Base-by-base conservation (phyloP, 2,329 filamentous ascomycete species). In the Aschersonia sp. region DNA sequence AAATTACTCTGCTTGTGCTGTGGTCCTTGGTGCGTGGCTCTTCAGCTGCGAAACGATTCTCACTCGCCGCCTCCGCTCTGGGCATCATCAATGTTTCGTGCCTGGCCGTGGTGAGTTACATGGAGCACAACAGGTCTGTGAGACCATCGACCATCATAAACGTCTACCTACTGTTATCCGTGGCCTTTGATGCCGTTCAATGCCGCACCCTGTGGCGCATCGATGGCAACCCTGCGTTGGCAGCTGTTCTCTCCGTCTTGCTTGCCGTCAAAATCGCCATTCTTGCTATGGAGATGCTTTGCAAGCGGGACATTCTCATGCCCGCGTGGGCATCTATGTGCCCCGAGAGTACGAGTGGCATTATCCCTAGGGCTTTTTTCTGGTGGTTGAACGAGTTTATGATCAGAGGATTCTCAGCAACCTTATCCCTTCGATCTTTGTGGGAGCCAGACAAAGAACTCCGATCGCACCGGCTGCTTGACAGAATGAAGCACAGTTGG, bases 91-190 rank as follows among this genome's bases (percentile, higher is more conserved):
- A 9, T 12, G 12, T 39, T 3, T 4, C 4, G 9, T 6, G 31
- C 11, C 44, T 45, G 14, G 31, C 6, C 6, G 35, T 11, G 8
- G n/a, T 62, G 9, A 64, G 60, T 0, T 63, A 59, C 45, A 45
- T 51, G 7, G 60, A 65, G 45, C 63, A 66, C 48, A 50, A 46
- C 5, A 55, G 57, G 4, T 56, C 58, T 5, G 52, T 63, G 6
- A 53, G 58, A 6, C 35, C 35, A 8, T 39, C 35, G 9, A 12
- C 9, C 8, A 9, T 39, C 9, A 8, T 39, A 12, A 12, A 9
- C 9, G 9, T 39, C 9, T 39, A 39, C 35, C 35, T 39, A 8
- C 9, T 12, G 9, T 39, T 39, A 2, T 9, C 35, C 9, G 9
- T 39, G 12, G 35, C 12, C 35, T 39, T 39, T 39, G 35, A 39